A percentile compares a stretch with the other conserved stretches of the same genome.
Evolutionary conservation across 345 rosid species (phyloP).

Genomic region (Hypericum androsaemum): DNA sequence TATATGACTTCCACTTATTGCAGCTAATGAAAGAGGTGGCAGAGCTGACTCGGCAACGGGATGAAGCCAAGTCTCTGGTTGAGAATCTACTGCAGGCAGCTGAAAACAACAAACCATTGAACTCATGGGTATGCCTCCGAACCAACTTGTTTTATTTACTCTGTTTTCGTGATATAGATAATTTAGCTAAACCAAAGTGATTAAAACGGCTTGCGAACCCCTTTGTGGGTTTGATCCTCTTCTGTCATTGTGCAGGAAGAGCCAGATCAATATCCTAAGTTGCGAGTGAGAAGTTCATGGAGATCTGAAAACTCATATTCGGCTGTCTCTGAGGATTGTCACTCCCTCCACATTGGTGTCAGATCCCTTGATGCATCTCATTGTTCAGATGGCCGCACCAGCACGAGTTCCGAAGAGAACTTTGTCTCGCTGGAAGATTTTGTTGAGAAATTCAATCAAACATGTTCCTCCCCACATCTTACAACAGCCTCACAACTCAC

Average conservation of each 20-base stretch:
- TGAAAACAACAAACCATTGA: slow-evolving; percentile 30
- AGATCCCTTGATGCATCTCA: slow-evolving; percentile 39
- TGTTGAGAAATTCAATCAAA: slow-evolving; percentile 28
- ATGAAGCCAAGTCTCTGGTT: slow-evolving; percentile 48
- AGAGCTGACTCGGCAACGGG: slow-evolving; percentile 43
- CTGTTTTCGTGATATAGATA: no score
- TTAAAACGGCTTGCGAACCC: no score
- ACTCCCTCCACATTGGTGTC: slow-evolving; percentile 16
- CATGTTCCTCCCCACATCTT: slow-evolving; percentile 24
- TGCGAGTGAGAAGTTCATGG: slow-evolving; percentile 58
- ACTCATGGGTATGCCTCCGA: slow-evolving; percentile 18
- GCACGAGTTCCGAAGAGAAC: slow-evolving; percentile 43
- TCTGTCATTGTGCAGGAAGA: neutral
- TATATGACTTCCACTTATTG: slow-evolving; percentile 9
- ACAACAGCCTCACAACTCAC: slow-evolving; percentile 16
- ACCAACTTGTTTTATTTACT: no score
- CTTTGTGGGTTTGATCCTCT: neutral
- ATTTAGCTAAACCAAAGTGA: no score
- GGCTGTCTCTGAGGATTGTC: slow-evolving; percentile 31
- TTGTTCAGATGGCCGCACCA: slow-evolving; percentile 44
- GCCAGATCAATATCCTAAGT: slow-evolving; percentile 21
- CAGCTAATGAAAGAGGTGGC: slow-evolving; percentile 61
- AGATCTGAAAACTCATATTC: slow-evolving; percentile 36
- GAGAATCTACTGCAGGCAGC: slow-evolving; percentile 39
- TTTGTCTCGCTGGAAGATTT: slow-evolving; percentile 42